Evolutionary conservation across 1,284 basidiomycete species (phyloP).

Genomic region (Ganoderma leucocontextum): DNA sequence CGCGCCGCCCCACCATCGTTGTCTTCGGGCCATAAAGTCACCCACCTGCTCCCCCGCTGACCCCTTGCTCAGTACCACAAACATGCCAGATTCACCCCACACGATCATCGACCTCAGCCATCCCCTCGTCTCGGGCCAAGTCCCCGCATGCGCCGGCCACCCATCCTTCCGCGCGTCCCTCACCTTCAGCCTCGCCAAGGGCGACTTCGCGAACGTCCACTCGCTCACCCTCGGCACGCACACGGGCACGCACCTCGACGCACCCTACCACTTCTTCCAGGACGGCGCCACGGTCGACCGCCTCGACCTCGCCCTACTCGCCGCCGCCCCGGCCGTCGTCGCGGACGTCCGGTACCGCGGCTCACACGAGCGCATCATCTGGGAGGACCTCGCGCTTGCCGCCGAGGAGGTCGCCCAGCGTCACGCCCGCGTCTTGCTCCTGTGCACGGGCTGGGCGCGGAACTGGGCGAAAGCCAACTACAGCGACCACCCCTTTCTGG

Average conservation of each 20-base stretch:
- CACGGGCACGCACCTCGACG: slow-evolving; percentile 75
- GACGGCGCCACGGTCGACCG: slow-evolving; percentile 61
- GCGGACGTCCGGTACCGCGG: slow-evolving; percentile 39
- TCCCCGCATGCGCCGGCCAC: slow-evolving; percentile 64
- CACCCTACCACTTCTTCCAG: slow-evolving; percentile 71
- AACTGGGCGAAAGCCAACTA: slow-evolving; percentile 61
- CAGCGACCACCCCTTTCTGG: slow-evolving; percentile 69
- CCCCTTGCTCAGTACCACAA: not conserved
- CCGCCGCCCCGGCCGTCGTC: slow-evolving; percentile 58
- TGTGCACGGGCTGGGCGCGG: slow-evolving; percentile 69
- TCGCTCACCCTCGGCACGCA: slow-evolving; percentile 62
- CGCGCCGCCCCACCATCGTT: not conserved
- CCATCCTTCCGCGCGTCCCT: slow-evolving; percentile 50
- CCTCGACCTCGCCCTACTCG: slow-evolving; percentile 59
- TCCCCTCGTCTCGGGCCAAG: slow-evolving; percentile 48
- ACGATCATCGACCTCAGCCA: slow-evolving; percentile 62
- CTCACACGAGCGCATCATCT: slow-evolving; percentile 32
- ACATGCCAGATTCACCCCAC: not conserved
- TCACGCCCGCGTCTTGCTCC: slow-evolving; percentile 50
- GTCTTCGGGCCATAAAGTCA: not conserved
- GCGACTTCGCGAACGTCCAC: slow-evolving; percentile 59
- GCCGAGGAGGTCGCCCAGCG: slow-evolving; percentile 41
- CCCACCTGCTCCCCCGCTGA: not conserved
- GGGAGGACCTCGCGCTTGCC: slow-evolving; percentile 33
- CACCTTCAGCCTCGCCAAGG: slow-evolving; percentile 30